These are phyloP conservation scores for Hypoxylon fragiforme DNA, from an alignment of 495 filamentous ascomycete species.

Conservation along the genomic window DNA sequence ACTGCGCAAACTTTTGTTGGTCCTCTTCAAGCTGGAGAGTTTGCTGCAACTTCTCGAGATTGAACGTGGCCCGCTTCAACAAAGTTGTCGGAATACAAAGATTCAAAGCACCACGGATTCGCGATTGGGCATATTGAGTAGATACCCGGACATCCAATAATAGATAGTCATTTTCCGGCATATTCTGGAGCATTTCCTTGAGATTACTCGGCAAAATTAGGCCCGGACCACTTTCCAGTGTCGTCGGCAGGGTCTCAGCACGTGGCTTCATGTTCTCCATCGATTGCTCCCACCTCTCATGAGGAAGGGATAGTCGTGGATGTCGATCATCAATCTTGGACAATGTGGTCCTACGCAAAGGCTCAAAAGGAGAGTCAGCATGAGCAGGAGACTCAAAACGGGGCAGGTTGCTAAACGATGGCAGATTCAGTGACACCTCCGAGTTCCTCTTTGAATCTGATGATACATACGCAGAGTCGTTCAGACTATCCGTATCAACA, in stretches of 20 bases:
- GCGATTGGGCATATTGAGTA: conserved; percentile 74
- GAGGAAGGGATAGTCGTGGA: conserved; percentile 53
- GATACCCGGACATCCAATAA: conserved; percentile 89
- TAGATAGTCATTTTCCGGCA: conserved; percentile 60
- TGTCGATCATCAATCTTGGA: conserved; percentile 53
- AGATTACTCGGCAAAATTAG: conserved; percentile 69
- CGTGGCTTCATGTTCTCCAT: conserved; percentile 39
- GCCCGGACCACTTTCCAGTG: conserved; percentile 48
- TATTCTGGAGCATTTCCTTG: conserved; percentile 64
- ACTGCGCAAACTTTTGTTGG: conserved; percentile 72
- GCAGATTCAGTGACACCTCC: conserved; percentile 44
- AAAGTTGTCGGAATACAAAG: conserved; percentile 95
- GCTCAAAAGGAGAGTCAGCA: conserved; percentile 41
- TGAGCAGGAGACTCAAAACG: conserved; percentile 45
- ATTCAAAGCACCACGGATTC: conserved; percentile 79
- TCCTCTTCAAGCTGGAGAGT: conserved; percentile 81
- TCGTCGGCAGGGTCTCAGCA: conserved; percentile 61
- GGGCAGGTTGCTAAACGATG: conserved; percentile 38
- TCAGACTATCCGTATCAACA: conserved; percentile 40
- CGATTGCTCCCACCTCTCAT: conserved; percentile 33
- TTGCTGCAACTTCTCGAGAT: conserved; percentile 83
- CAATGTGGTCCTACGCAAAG: conserved; percentile 37
- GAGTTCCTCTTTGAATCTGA: conserved; percentile 53
- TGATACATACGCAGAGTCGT: conserved; percentile 53
- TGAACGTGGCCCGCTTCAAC: conserved; percentile 87